Conservation (phyloP, 495 filamentous ascomycete genomes). For the Podospora conica region DNA sequence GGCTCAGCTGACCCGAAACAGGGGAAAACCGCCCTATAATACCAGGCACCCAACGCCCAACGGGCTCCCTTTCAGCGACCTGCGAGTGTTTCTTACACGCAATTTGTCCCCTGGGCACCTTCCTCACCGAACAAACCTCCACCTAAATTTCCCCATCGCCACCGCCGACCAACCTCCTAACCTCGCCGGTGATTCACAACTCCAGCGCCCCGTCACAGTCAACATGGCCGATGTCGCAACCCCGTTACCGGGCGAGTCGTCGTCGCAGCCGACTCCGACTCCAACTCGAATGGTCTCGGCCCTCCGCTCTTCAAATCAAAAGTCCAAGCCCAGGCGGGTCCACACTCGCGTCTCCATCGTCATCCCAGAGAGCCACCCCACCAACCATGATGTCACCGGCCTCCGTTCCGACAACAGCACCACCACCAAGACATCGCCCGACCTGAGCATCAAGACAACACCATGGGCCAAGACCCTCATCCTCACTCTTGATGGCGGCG, state of each 20-base stretch:
- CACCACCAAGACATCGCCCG: slow-evolving; percentile 12
- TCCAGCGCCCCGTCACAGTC: background rate
- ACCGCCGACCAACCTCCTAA: slow-evolving; percentile 1
- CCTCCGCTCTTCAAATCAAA: slow-evolving; percentile 15
- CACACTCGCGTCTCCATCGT: slow-evolving; percentile 26
- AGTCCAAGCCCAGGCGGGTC: slow-evolving; percentile 16
- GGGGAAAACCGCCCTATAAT: slow-evolving; percentile 5
- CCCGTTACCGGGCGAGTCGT: background rate
- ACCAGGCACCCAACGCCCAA: background rate
- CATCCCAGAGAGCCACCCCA: slow-evolving; percentile 17
- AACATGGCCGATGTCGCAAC: slow-evolving; percentile 24
- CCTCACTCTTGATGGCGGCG: slow-evolving; percentile 31
- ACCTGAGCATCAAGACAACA: slow-evolving; percentile 20
- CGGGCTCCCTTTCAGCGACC: background rate
- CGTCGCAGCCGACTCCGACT: background rate
- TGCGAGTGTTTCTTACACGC: too few relatives aligned
- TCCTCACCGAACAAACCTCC: slow-evolving; percentile 15
- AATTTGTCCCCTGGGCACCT: slow-evolving; percentile 1
- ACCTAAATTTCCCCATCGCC: slow-evolving; percentile 9
- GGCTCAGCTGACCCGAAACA: background rate
- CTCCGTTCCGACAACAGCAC: background rate
- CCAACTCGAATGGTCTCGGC: slow-evolving; percentile 14
- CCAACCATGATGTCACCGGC: slow-evolving; percentile 10
- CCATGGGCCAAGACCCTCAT: slow-evolving; percentile 26
- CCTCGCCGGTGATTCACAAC: background rate